Evolutionary conservation across 225 moss, liverwort and hornwort genomes (phyloP).

Genomic region (Rhytidiadelphus loreus): DNA sequence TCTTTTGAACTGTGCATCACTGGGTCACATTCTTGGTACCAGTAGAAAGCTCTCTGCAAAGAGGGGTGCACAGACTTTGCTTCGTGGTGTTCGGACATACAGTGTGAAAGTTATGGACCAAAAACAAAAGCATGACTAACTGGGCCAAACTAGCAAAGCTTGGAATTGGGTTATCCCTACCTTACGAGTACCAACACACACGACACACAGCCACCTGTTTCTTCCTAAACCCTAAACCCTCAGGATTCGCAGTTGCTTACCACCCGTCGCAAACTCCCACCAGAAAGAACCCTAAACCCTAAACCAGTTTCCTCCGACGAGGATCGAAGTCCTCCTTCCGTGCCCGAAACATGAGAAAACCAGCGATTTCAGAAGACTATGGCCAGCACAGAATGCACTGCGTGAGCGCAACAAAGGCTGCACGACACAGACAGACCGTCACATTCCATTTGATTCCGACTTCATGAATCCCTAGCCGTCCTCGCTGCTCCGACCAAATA

Average conservation of each 20-base stretch:
- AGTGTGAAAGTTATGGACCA: too few relatives aligned
- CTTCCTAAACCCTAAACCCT: background rate
- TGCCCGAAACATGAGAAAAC: background rate
- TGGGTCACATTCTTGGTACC: too few relatives aligned
- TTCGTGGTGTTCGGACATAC: fast-evolving
- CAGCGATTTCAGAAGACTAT: background rate
- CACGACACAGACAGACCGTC: background rate
- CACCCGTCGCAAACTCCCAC: background rate
- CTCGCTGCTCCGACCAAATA: too few relatives aligned
- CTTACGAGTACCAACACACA: background rate
- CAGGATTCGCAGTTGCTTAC: background rate
- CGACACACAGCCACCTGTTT: background rate
- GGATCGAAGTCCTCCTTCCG: background rate
- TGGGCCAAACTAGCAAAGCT: background rate
- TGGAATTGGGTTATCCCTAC: background rate
- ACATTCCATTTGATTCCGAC: background rate
- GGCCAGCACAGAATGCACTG: background rate
- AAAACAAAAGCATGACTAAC: too few relatives aligned
- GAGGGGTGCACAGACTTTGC: too few relatives aligned
- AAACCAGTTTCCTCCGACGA: background rate
- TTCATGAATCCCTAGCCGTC: background rate
- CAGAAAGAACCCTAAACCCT: background rate
- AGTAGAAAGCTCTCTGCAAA: too few relatives aligned
- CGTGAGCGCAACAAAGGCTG: background rate
- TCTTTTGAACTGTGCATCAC: too few relatives aligned